phyloP scores from a whole-genome alignment of 2,329 filamentous ascomycete genomes.

The Penicillium sp. region DNA sequence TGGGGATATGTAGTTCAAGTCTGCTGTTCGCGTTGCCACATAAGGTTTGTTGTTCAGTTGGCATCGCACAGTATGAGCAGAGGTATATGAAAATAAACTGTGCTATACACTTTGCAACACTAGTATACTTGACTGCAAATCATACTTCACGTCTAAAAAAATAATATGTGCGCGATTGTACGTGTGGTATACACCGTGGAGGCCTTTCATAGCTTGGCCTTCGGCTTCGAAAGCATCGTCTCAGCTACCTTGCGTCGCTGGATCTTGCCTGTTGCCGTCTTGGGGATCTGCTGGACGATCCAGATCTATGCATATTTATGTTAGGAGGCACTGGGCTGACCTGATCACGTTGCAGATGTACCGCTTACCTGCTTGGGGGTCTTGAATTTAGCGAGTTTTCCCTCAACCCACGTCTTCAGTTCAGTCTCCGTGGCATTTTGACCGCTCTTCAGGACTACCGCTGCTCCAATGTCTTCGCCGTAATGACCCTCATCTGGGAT shows the following conservation, averaged over 20 bases:
- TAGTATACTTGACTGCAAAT: too few relatives aligned
- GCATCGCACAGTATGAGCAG: neutral
- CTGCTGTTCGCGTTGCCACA: conserved; percentile 30
- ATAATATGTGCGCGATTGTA: neutral
- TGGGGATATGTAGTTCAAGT: conserved; percentile 34
- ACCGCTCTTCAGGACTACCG: conserved; percentile 73
- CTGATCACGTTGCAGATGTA: neutral
- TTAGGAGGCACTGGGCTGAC: neutral
- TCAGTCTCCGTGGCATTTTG: conserved; percentile 62
- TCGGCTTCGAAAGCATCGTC: conserved; percentile 66
- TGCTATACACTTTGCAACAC: too few relatives aligned
- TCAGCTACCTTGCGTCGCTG: conserved; percentile 86
- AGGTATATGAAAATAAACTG: neutral
- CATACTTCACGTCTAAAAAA: neutral
- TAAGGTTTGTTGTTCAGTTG: neutral
- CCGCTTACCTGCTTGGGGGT: conserved; percentile 74
- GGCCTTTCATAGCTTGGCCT: conserved; percentile 56
- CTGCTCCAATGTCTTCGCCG: conserved; percentile 79
- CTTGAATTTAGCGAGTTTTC: conserved; percentile 81
- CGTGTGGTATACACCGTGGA: neutral
- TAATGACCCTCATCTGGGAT: conserved; percentile 77
- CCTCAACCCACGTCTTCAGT: conserved; percentile 70
- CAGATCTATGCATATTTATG: conserved; percentile 61
- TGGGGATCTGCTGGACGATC: conserved; percentile 83
- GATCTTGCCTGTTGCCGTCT: conserved; percentile 91